phyloP scores from a whole-genome alignment of 805 yeast species.

The Ogataea parapolymorpha region DNA sequence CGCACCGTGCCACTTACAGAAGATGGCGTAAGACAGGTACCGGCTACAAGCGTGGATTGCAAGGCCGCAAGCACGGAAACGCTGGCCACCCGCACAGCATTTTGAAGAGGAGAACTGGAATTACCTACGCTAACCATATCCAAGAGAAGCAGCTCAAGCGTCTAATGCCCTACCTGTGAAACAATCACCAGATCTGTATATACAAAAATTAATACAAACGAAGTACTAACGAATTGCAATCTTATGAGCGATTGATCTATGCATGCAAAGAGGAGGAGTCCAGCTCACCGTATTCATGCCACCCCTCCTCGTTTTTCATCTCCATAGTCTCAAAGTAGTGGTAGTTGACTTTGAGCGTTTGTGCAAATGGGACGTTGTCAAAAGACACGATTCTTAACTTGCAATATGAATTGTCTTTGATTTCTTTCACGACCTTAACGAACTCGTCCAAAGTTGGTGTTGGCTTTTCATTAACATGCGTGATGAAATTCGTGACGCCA shows the following conservation, averaged over 20 bases:
- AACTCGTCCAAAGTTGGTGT: constrained; percentile 71
- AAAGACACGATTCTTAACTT: constrained; percentile 78
- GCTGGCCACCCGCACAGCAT: constrained; percentile 76
- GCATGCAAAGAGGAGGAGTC: neutral
- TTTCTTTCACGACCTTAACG: constrained; percentile 57
- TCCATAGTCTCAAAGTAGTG: constrained; percentile 83
- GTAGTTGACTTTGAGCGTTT: constrained; percentile 79
- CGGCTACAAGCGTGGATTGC: constrained; percentile 64
- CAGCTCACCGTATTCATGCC: constrained; percentile 38
- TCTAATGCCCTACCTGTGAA: constrained; percentile 44
- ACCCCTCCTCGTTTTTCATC: constrained; percentile 52
- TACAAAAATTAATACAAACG: neutral
- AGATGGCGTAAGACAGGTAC: constrained; percentile 79
- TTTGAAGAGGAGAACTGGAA: constrained; percentile 58
- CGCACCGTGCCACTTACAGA: constrained; percentile 84
- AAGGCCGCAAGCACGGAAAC: constrained; percentile 92
- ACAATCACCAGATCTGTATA: neutral
- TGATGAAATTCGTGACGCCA: constrained; percentile 76
- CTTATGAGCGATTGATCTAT: neutral
- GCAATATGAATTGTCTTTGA: constrained; percentile 78
- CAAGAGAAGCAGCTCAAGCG: constrained; percentile 60
- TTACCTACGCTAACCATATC: constrained; percentile 47
- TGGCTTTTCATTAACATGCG: constrained; percentile 78
- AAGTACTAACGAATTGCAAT: constrained; percentile 1
- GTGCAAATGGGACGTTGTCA: constrained; percentile 84